Conservation (phyloP, 2,329 filamentous ascomycete genomes). For the Colletotrichum somersetense region DNA sequence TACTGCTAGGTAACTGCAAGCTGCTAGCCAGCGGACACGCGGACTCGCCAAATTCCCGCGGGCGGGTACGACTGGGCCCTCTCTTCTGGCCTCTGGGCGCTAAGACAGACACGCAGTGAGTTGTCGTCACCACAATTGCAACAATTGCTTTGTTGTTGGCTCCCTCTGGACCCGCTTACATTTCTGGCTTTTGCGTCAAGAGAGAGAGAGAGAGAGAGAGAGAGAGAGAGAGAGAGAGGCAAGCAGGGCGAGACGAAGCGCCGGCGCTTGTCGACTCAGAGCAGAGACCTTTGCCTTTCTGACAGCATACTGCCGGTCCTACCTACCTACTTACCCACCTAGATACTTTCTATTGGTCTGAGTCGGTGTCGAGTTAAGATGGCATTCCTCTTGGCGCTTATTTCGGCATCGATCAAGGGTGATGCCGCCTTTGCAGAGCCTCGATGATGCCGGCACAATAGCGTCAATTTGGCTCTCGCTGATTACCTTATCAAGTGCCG, state of each 20-base stretch:
- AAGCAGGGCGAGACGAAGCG: background rate
- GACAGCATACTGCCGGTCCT: background rate
- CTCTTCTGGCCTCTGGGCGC: constrained; percentile 16
- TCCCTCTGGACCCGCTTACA: constrained; percentile 6
- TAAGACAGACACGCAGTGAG: constrained; percentile 18
- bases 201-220: background rate
- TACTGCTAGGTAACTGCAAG: background rate
- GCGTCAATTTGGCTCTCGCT: constrained; percentile 11
- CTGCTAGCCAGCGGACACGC: constrained; percentile 26
- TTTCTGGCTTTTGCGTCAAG: background rate
- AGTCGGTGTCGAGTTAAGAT: constrained; percentile 27
- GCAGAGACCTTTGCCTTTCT: background rate
- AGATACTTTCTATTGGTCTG: background rate
- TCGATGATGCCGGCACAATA: constrained; percentile 35
- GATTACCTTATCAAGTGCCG: background rate
- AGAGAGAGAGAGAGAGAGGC: background rate
- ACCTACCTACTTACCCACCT: too few species aligned
- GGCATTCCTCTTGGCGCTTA: constrained; percentile 26
- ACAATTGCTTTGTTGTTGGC: background rate
- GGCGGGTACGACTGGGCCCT: background rate
- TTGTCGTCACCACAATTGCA: constrained; percentile 33
- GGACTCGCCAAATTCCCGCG: constrained; percentile 13
- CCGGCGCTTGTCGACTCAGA: constrained; percentile 21
- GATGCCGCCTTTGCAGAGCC: constrained; percentile 27
- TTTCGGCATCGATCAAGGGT: constrained; percentile 17